Evolutionary conservation across 139 green algal genomes (phyloP).

Genomic region (Dunaliella primolecta): DNA sequence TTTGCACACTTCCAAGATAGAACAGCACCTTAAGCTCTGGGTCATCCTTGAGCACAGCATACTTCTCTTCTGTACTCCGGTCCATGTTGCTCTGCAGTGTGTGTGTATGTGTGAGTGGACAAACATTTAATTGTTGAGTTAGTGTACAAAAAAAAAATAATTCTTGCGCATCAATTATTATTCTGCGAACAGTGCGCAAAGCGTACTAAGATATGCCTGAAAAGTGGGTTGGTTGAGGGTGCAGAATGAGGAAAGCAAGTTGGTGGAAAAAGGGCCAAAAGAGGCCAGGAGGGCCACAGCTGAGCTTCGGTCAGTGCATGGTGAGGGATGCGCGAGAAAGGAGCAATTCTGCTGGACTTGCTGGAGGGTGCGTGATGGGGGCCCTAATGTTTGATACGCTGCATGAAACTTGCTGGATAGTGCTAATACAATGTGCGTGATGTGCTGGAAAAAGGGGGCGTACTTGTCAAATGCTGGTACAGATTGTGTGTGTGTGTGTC

Average conservation of each 20-base stretch:
- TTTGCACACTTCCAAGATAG: no score
- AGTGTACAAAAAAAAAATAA: neutral
- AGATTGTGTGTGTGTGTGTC: neutral
- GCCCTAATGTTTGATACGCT: neutral
- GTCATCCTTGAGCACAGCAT: conserved; percentile 64
- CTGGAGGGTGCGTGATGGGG: neutral
- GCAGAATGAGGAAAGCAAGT: no score
- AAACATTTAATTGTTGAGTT: neutral
- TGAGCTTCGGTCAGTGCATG: no score
- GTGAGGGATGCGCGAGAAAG: no score
- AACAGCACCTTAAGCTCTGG: conserved; percentile 50
- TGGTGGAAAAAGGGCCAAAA: no score
- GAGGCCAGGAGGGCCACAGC: no score
- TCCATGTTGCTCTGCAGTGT: conserved; percentile 11
- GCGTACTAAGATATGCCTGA: neutral
- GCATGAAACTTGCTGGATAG: neutral
- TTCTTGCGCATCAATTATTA: neutral
- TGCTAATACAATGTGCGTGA: no score
- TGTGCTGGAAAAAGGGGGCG: no score
- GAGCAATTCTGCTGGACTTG: no score
- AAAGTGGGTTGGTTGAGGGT: neutral
- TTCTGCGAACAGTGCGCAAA: no score
- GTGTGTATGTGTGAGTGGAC: neutral
- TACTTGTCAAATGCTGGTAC: neutral
- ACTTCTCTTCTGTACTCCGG: conserved; percentile 19